Evolutionary conservation across 2,329 filamentous ascomycete species (phyloP), one percentile per base, ranked within the genome.

Genomic region (Epichloe gansuensis): DNA sequence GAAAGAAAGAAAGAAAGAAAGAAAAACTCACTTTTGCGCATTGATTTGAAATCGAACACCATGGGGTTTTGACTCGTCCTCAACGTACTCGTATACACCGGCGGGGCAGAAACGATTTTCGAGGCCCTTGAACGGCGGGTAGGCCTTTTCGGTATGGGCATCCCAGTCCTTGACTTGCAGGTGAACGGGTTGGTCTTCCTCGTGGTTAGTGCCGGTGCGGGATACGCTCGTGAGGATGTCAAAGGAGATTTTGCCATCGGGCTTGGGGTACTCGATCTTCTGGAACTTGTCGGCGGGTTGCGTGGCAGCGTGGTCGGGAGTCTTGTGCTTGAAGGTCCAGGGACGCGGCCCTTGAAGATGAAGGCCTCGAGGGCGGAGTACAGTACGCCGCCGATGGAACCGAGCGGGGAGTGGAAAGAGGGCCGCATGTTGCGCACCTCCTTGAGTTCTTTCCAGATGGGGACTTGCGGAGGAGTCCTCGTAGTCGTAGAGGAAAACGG

Each of bases 41-140:
- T 97, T 97, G 67, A 98, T 98, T 72, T 97, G 91, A 74, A 98
- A 98, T 54, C 91, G 78, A 61, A 98, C 90, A 8, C 93, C 93
- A 54, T 89, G 75, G 46, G 88, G 80, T 72, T 95, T 96, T 52
- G 77, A 83, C 51, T 85, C 80, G 65, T 98, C 93, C 72, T 98
- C 93, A 8, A 97, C 82, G 68, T 98, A 98, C 69, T 98, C 93
- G 64, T 98, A 98, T 59, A 98, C 93, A 13, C 91, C 93, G 0
- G 93, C 93, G 17, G 93, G 93, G 66, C 93, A 98, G 75, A 98
- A 98, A 21, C 93, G 78, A 68, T 94, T 96, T 76, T 98, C 93
- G 4, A 98, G 67, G 9, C 93, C 93, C 75, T 95, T 86, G 72
- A 87, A 98, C 57, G 80, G 77, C 23, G 93, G 93, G 74, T 84